Base-by-base conservation (phyloP, 495 filamentous ascomycete genomes). In the Hyphodiscus hymeniophilus region DNA sequence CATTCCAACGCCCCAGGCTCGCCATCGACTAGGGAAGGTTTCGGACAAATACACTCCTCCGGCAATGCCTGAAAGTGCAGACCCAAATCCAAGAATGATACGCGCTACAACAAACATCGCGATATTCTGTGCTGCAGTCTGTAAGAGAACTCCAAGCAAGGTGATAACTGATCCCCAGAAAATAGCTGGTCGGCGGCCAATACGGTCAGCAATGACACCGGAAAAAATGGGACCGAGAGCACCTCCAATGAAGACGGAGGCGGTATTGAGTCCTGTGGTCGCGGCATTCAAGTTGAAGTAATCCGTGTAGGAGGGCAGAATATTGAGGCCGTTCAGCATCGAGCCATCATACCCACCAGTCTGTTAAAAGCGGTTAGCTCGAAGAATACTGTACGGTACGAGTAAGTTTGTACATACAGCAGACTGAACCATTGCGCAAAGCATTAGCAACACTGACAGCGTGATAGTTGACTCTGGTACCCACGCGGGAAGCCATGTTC, bases 401-500 rank as follows among this genome's bases (percentile, higher is more conserved):
- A 3, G 34, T n/a, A 3, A 31, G 15, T 18, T 6, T 24, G 12
- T 7, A 49, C 61, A 48, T 50, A 71, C 68, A 3, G 64, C 56
- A 4, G 70, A 73, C 47, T 73, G 70, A 15, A 73, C 70, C 31
- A 66, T 64, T 16, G 70, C 72, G 47, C 67, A 73, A 28, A 72
- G 36, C 13, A 75, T 47, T 34, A 75, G 58, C 32, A 73, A 50
- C 13, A 68, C 35, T 0, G 67, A 66, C 3, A 75, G 38, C 5
- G 58, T 61, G 22, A 58, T n/a, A 2, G 69, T 68, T 8, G 66
- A 69, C 50, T 71, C 57, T 8, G 72, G 72, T 28, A 73, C 69
- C 63, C 66, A 72, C n/a, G 70, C 69, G n/a, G 70, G 69, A 36
- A 75, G 58, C 71, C 71, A 75, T 22, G 69, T 75, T 8, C 70